These are phyloP conservation scores for Cladosporium sphaerospermum DNA, from an alignment of 2,329 filamentous ascomycete genomes.

Conservation along the genomic window DNA sequence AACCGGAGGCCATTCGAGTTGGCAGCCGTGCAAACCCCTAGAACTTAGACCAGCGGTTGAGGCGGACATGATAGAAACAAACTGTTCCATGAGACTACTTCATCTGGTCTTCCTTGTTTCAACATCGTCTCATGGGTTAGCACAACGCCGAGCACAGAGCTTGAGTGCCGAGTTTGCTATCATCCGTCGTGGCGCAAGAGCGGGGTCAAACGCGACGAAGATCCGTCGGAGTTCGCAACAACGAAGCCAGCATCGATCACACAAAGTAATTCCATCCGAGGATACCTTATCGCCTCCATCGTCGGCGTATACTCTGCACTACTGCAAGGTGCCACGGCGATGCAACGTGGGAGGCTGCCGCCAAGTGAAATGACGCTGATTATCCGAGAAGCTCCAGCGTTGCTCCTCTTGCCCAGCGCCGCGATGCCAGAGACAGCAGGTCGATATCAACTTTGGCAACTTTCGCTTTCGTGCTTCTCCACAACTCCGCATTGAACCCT, in stretches of 20 bases:
- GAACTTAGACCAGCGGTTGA: background rate
- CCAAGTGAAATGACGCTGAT: slow-evolving; percentile 6
- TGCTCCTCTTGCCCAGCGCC: background rate
- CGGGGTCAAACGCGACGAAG: too few species aligned
- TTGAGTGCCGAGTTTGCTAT: too few species aligned
- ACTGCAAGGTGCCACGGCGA: slow-evolving; percentile 1
- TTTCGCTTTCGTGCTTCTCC: slow-evolving; percentile 3
- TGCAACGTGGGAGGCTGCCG: slow-evolving; percentile 6
- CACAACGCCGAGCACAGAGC: too few species aligned
- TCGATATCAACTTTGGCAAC: slow-evolving; percentile 4
- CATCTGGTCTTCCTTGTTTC: too few species aligned
- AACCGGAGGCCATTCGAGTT: background rate
- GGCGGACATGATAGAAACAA: too few species aligned
- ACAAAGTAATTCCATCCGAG: too few species aligned
- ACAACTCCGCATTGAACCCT: slow-evolving; percentile 7
- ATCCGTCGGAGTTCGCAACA: too few species aligned
- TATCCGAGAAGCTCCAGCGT: slow-evolving; percentile 1
- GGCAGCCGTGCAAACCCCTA: background rate
- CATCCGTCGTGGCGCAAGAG: too few species aligned
- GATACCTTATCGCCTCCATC: background rate
- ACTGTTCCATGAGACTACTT: too few species aligned
- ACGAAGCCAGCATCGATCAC: too few species aligned
- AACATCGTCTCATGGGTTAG: too few species aligned
- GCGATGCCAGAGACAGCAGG: slow-evolving; percentile 10
- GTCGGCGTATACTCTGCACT: background rate